Evolutionary conservation across 2,329 filamentous ascomycete species (phyloP), one percentile per base, ranked within the genome.

Genomic region (Acrocalymma vagum): DNA sequence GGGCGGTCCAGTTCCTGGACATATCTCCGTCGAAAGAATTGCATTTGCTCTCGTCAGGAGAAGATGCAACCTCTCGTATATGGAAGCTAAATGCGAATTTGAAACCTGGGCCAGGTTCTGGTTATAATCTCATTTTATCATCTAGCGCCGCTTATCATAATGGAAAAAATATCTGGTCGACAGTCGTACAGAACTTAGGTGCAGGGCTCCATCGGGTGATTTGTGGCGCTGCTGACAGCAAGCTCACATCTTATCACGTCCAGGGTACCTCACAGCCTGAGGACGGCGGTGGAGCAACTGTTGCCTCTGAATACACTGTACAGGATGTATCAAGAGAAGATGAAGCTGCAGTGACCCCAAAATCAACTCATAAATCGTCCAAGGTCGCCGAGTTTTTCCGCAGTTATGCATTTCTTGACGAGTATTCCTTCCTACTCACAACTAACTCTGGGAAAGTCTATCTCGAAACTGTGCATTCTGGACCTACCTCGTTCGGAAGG

Each of bases 81-180:
- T 96, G 92, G 90, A 74, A 54, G 15, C 36, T 69, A 34, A 16
- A 30, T 27, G 26, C 36, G 15, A 54, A 44, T 11, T 33, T 21
- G 8, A 26, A 14, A 6, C 24, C 39, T 15, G 40, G 31, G 25
- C 6, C 29, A 21, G 21, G 5, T 14, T 38, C 44, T 6, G 41
- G 26, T 45, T 69, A 48, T 30, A 68, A 53, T 5, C 64, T 90
- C 28, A 67, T 68, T 9, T 79, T 87, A 34, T 62, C 77, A 2
- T 73, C 77, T 2, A 82, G 79, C 6, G 80, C 83, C 33, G 76
- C 80, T 3, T 81, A 84, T 45, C 92, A 97, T 63, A 78, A 76
- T 22, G 94, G 94, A 6, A 99, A 96, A 69, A 91, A 96, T 62
- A 84, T 97, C 6, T 97, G 93, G 92, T 85, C 91, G 0, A 36